Evolutionary conservation across 305 asterid genomes (phyloP), one percentile per base, ranked within the genome.

Genomic region (Solanum chacoense): DNA sequence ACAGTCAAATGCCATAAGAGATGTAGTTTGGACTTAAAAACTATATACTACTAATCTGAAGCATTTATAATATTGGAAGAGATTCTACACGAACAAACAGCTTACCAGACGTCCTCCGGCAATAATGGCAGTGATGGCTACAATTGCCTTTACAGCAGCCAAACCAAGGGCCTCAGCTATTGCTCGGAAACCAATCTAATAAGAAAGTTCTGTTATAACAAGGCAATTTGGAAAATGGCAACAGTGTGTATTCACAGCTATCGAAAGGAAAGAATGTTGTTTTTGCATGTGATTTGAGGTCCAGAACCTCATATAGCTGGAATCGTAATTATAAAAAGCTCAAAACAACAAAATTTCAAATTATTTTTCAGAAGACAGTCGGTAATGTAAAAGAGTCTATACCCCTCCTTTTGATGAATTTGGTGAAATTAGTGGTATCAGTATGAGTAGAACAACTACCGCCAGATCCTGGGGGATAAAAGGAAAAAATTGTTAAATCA

Each of bases 401-500:
- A 98, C 99, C 99, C 99, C 99, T 96, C 99, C 99, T 94, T 96
- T 98, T 42, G 99, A 96, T 32, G 99, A 98, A 93, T 93, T 95
- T 65, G 99, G 99, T 59, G 99, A 98, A 90, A 98, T 92, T 87
- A 98, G 98, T 37, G 99, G 99, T 91, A 98, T 95, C 88, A 98
- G 97, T 90, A 96, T 96, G 87, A 98, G 99, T 95, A 98, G 93
- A 90, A 98, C 99, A 93, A 98, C 99, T 93, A 98, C 99, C 31
- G 99, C 99, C 94, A 98, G 92, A 92, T 98, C 99, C 99, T 98
- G 98, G 29, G 69, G 45, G 88, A 26, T 83, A 50, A 85, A 90
- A 76, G 38, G 78, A 76, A 88, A 80, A 77, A 81, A 73, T 38
- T 42, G 69, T 32, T 38, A 32, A 34, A 55, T 76, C 22, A 6